Conservation (phyloP, 306 rosid species). For the Cucurbita argyrosperma region DNA sequence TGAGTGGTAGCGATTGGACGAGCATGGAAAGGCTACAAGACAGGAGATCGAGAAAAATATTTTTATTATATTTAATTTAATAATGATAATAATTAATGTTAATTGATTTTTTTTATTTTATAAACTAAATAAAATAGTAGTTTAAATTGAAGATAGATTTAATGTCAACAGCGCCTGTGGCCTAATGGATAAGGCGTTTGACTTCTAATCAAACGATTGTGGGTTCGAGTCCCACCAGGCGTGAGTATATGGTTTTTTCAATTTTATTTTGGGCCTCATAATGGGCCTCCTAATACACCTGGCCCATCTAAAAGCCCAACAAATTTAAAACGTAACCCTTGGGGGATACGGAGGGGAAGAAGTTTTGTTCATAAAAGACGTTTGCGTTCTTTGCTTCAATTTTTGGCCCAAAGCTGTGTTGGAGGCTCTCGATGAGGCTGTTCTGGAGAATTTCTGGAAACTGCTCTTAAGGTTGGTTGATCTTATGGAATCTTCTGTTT, state of each 20-base stretch:
- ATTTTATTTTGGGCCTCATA: background rate
- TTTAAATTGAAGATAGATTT: too few relatives aligned
- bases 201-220: slow-evolving; percentile 4
- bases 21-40: too few relatives aligned
- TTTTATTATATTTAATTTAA: too few relatives aligned
- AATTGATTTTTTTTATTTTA: too few relatives aligned
- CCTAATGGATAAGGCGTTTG: slow-evolving; percentile 2
- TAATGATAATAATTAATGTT: too few relatives aligned
- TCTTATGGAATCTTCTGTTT: background rate
- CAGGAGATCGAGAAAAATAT: too few relatives aligned
- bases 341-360: too few relatives aligned
- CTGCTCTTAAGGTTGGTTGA: slow-evolving; percentile 51
- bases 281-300: background rate
- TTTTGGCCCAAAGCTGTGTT: slow-evolving; percentile 69
- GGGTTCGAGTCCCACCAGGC: slow-evolving; percentile 1
- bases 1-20: too few relatives aligned
- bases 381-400: too few relatives aligned
- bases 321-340: background rate
- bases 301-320: background rate
- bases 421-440: slow-evolving; percentile 72
- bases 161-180: background rate
- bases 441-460: slow-evolving; percentile 28
- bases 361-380: too few relatives aligned
- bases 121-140: too few relatives aligned
- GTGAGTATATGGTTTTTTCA: background rate